These are phyloP conservation scores for Ceratocystis albifundus DNA, from an alignment of 2,329 filamentous ascomycete species.

Conservation along the genomic window DNA sequence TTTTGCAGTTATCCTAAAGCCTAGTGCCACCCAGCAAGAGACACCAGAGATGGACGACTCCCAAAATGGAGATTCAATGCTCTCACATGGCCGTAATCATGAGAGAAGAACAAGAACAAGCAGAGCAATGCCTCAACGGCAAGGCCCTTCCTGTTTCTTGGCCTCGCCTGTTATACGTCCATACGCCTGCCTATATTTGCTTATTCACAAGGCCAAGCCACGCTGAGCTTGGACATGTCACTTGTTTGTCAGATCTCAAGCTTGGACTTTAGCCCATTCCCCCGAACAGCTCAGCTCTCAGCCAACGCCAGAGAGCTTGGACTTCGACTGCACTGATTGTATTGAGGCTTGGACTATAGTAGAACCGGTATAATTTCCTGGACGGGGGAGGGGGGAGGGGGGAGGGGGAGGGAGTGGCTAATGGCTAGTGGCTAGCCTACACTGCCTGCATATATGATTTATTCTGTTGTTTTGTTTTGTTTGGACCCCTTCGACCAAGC, in stretches of 20 bases:
- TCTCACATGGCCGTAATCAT: background rate
- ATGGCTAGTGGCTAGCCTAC: no score
- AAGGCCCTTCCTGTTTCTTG: no score
- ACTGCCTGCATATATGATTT: background rate
- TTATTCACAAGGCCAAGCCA: no score
- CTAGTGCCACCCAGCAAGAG: background rate
- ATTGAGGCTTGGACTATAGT: constrained; percentile 3
- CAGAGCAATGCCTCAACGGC: no score
- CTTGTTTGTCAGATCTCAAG: constrained; percentile 9
- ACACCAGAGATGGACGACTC: background rate
- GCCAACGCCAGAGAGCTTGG: background rate
- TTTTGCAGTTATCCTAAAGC: background rate
- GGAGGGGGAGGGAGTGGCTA: no score
- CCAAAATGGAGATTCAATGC: no score
- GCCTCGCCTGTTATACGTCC: no score
- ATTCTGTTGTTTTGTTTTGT: constrained; percentile 6
- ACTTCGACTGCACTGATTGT: background rate
- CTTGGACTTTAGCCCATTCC: background rate
- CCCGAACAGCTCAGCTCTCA: background rate
- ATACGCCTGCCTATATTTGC: background rate
- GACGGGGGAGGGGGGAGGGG: no score
- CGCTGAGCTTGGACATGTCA: constrained; percentile 7
- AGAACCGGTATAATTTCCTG: constrained; percentile 4
- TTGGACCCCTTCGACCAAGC: background rate
- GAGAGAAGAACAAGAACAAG: no score